Conservation (phyloP, 306 rosid genomes). For the Gynostemma pentaphyllum region DNA sequence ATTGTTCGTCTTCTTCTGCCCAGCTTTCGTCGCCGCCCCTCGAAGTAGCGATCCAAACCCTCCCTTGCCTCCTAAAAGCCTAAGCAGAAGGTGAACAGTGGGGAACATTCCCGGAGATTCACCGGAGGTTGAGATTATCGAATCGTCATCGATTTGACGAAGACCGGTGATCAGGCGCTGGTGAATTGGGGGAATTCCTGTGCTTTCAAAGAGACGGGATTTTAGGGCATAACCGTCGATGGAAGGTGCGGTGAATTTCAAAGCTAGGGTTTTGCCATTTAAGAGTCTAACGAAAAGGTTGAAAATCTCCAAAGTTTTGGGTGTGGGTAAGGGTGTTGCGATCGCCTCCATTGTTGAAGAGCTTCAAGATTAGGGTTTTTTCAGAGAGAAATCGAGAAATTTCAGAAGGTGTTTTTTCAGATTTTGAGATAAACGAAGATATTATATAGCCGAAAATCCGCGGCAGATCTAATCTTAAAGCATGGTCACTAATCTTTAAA, state of each 20-base stretch:
- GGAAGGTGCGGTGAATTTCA: slow-evolving; percentile 40
- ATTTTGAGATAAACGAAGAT: no score
- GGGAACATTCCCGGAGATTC: slow-evolving; percentile 33
- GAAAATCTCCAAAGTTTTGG: slow-evolving; percentile 16
- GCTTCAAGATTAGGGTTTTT: background rate
- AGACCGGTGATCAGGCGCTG: slow-evolving; percentile 70
- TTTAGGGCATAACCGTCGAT: slow-evolving; percentile 34
- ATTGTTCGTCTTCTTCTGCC: slow-evolving; percentile 94
- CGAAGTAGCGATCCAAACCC: slow-evolving; percentile 91
- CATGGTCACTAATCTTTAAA: no score
- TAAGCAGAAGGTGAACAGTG: slow-evolving; percentile 45
- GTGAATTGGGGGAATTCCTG: slow-evolving; percentile 52
- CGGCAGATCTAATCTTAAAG: no score
- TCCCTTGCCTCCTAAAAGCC: slow-evolving; percentile 85
- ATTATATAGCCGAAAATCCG: no score
- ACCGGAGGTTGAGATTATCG: slow-evolving; percentile 31
- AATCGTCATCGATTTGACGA: slow-evolving; percentile 34
- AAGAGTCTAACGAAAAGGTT: slow-evolving; percentile 72
- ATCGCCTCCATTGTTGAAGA: background rate
- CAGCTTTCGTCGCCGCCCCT: slow-evolving; percentile 90
- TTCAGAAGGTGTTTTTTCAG: no score
- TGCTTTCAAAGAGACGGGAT: slow-evolving; percentile 41
- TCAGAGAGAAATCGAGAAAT: background rate
- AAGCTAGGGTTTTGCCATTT: slow-evolving; percentile 74
- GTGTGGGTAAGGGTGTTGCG: background rate